Evolutionary conservation across 768 basidiomycete species (phyloP).

Genomic region (Boletellus ananiceps): DNA sequence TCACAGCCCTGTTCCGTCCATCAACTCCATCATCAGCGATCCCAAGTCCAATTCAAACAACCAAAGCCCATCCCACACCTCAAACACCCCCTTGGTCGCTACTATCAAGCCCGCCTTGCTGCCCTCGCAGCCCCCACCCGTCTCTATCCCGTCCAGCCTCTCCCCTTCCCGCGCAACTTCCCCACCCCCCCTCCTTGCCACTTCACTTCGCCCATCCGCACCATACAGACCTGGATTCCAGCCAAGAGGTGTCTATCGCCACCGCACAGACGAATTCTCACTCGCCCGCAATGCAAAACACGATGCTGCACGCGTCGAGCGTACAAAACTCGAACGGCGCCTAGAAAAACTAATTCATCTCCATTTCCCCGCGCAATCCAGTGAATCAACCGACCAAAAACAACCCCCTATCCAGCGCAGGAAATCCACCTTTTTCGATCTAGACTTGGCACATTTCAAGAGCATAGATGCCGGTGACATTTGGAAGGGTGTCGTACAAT

Average conservation of each 20-base stretch:
- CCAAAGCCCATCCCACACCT: conserved; percentile 10
- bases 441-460: conserved; percentile 54
- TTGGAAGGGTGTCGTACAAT: conserved; percentile 59
- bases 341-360: conserved; percentile 82
- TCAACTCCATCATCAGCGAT: conserved; percentile 19
- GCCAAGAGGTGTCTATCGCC: conserved; percentile 78
- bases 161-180: conserved; percentile 24
- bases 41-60: conserved; percentile 1
- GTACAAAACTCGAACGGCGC: conserved; percentile 78
- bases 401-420: conserved; percentile 23
- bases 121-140: conserved; percentile 1
- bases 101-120: background rate
- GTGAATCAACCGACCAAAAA: conserved; percentile 8
- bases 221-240: conserved; percentile 93
- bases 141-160: conserved; percentile 6
- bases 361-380: conserved; percentile 49
- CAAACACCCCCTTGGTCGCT: background rate
- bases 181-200: conserved; percentile 23
- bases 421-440: conserved; percentile 71
- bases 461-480: conserved; percentile 64
- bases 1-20: conserved; percentile 31
- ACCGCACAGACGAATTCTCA: conserved; percentile 76
- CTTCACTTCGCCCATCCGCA: conserved; percentile 33
- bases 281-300: conserved; percentile 37
- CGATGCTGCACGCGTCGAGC: conserved; percentile 62